phyloP scores from a whole-genome alignment of 805 yeast genomes.

The Yarrowia sp. region DNA sequence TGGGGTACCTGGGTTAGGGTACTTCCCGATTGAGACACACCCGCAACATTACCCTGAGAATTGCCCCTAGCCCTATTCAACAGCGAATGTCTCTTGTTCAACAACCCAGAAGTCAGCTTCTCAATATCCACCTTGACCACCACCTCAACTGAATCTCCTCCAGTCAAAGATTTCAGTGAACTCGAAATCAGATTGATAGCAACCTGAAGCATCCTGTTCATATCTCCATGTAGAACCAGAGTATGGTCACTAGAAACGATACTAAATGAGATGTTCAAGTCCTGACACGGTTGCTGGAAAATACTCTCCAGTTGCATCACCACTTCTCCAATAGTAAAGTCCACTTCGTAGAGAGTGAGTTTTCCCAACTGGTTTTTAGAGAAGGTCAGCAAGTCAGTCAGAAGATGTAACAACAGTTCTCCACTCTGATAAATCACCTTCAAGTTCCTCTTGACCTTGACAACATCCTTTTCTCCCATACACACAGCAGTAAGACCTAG shows the following conservation, averaged over 20 bases:
- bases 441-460: constrained; percentile 68
- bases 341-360: constrained; percentile 76
- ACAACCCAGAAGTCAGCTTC: not conserved
- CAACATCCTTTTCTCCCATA: constrained; percentile 73
- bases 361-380: constrained; percentile 87
- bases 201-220: constrained; percentile 85
- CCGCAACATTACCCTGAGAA: too few relatives aligned
- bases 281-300: constrained; percentile 66
- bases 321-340: constrained; percentile 75
- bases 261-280: constrained; percentile 20
- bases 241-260: constrained; percentile 31
- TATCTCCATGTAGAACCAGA: constrained; percentile 78
- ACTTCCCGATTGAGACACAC: too few relatives aligned
- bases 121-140: constrained; percentile 1
- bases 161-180: constrained; percentile 88
- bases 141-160: constrained; percentile 67
- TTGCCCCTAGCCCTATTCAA: not conserved
- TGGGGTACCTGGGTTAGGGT: too few relatives aligned
- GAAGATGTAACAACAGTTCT: constrained; percentile 79
- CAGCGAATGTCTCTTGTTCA: not conserved
- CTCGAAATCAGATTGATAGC: constrained; percentile 91
- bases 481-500: constrained; percentile 94
- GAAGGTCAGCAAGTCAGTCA: constrained; percentile 87
- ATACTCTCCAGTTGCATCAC: constrained; percentile 83
- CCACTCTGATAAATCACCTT: constrained; percentile 88